Evolutionary conservation across 1,139 yeast genomes (phyloP), one percentile per base, ranked within the genome.

Genomic region (Geotrichum candidum): DNA sequence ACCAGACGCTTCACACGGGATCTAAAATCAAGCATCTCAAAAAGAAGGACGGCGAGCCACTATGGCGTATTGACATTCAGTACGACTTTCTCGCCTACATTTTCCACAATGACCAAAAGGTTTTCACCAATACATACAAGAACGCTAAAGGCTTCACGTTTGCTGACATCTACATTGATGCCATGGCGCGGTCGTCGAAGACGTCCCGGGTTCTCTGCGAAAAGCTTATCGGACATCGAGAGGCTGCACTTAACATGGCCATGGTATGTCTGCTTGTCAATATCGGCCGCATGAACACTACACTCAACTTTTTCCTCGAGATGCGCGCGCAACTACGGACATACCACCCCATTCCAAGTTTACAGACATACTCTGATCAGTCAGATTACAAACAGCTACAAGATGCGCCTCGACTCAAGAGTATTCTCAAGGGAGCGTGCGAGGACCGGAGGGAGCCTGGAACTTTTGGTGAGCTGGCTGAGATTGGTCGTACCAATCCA

Each of bases 301-400:
- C 98, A 4, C 86, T 94, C 60, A 92, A 92, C 74, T 94, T 92
- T 72, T 96, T 90, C 61, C 91, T 96, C n/a, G 97, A 91, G 72
- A 92, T 92, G 98, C 87, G 91, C 67, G 90, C 97, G 0, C 94
- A 92, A 65, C 79, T 92, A 67, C 80, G 98, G 68, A 92, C 97
- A 0, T 94, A 88, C 72, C 97, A 92, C 74, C 88, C 96, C 15
- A 90, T 94, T 50, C 99, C 99, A 0, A 85, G 92, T 6, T 78
- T 94, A 59, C 98, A 94, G 72, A 84, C 87, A 1, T 84, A 83
- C 65, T 83, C 87, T 13, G 76, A 76, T 56, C 78, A 77, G 61
- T 71, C 74, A 9, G 81, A 79, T 63, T 80, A 85, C 57, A 90
- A 88, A 72, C 95, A 91, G 61, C 78, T 94, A 53, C 98, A 94